phyloP scores from a whole-genome alignment of 345 rosid species.

The Euphorbia pulcherrima region DNA sequence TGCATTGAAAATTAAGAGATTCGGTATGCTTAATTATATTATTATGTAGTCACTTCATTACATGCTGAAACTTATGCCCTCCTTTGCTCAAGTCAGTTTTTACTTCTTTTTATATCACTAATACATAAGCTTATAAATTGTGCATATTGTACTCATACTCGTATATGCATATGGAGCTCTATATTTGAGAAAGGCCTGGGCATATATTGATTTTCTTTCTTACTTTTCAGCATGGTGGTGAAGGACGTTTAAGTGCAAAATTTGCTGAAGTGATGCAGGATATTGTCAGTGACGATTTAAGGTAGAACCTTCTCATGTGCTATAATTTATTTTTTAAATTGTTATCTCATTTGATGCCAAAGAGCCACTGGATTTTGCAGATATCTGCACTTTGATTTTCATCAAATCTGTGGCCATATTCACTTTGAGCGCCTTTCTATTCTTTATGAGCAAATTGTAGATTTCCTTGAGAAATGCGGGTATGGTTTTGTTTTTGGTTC shows the following conservation, averaged over 20 bases:
- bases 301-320: conserved; percentile 48
- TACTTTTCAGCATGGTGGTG: conserved; percentile 80
- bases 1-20: conserved; percentile 4
- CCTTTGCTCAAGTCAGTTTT: conserved; percentile 3
- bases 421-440: conserved; percentile 94
- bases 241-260: conserved; percentile 81
- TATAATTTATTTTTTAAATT: conserved; percentile 10
- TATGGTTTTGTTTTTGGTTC: conserved; percentile 27
- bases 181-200: conserved; percentile 3
- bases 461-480: conserved; percentile 82
- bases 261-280: conserved; percentile 64
- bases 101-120: background rate
- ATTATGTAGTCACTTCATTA: background rate
- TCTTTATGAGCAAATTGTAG: conserved; percentile 79
- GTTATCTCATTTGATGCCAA: conserved; percentile 19
- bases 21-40: conserved; percentile 3
- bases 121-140: background rate
- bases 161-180: background rate
- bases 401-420: conserved; percentile 82
- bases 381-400: conserved; percentile 94
- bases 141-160: background rate
- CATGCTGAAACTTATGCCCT: conserved; percentile 4
- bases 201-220: conserved; percentile 20
- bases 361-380: conserved; percentile 41
- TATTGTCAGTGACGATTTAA: conserved; percentile 68